Evolutionary conservation across 306 rosid species (phyloP).

Genomic region (Alnus glutinosa): DNA sequence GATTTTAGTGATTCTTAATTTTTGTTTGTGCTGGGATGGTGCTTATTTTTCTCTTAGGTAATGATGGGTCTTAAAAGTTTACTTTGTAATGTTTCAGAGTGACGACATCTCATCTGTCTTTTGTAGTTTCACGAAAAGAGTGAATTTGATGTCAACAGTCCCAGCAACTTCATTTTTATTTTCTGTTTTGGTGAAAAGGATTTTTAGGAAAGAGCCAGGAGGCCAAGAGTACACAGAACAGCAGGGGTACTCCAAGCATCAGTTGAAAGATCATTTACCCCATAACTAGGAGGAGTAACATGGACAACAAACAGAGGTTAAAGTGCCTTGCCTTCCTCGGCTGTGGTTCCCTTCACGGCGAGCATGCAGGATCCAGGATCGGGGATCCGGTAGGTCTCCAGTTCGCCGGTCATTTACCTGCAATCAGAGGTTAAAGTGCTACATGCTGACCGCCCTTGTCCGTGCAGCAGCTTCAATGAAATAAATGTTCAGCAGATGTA

Average conservation of each 20-base stretch:
- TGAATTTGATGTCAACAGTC: background rate
- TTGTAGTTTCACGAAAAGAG: background rate
- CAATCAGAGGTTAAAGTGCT: background rate
- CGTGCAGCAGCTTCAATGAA: background rate
- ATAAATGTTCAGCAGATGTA: background rate
- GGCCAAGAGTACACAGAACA: background rate
- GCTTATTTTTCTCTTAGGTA: background rate
- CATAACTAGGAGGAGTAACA: background rate
- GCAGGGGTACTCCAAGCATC: background rate
- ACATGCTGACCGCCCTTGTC: background rate
- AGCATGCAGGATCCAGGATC: background rate
- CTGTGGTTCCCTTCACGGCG: background rate
- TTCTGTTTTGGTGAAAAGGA: background rate
- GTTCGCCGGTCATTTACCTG: background rate
- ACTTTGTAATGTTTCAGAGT: background rate
- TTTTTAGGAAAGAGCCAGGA: background rate
- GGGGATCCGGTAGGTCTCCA: background rate
- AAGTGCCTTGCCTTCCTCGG: background rate
- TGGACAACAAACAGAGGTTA: background rate
- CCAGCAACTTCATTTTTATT: background rate
- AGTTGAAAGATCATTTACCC: background rate
- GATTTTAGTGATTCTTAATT: background rate
- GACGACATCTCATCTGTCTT: background rate
- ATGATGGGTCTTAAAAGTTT: background rate
- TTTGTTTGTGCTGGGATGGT: constrained; percentile 12